phyloP scores from a whole-genome alignment of 2,329 filamentous ascomycete species.

The Xylariaceae sp. region DNA sequence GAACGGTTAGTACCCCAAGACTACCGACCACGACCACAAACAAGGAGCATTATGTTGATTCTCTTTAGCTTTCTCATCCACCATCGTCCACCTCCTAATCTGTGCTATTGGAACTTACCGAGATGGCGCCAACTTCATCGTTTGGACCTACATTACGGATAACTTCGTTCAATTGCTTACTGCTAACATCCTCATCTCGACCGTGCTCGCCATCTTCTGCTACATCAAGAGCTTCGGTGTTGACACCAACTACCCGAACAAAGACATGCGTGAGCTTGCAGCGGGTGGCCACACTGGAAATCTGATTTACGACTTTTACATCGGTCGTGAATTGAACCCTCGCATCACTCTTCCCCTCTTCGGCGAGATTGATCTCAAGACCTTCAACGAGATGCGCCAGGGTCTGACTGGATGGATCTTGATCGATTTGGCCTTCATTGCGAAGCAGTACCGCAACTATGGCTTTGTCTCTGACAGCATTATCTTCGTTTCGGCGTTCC shows the following conservation, averaged over 20 bases:
- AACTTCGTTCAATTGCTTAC: constrained; percentile 85
- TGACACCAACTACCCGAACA: constrained; percentile 58
- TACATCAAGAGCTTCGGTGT: constrained; percentile 80
- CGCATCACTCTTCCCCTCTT: constrained; percentile 73
- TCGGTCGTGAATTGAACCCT: constrained; percentile 91
- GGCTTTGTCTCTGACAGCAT: constrained; percentile 85
- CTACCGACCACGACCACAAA: constrained; percentile 1
- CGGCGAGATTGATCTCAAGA: constrained; percentile 84
- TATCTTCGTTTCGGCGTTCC: constrained; percentile 68
- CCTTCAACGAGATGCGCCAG: constrained; percentile 81
- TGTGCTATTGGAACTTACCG: constrained; percentile 67
- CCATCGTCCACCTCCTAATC: constrained; percentile 63
- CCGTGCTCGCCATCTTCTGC: constrained; percentile 66
- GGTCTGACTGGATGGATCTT: constrained; percentile 88
- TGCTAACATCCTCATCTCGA: constrained; percentile 73
- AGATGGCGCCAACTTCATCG: constrained; percentile 72
- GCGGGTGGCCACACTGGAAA: constrained; percentile 79
- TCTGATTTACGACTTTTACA: constrained; percentile 91
- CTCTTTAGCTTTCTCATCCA: constrained; percentile 65
- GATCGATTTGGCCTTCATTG: constrained; percentile 76
- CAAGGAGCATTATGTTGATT: constrained; percentile 6
- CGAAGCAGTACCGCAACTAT: constrained; percentile 81
- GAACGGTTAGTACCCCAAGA: constrained; percentile 51
- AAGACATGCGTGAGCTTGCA: constrained; percentile 70
- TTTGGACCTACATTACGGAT: constrained; percentile 91